These are phyloP conservation scores for Malassezia equina DNA, from an alignment of 1,284 basidiomycete species.

Conservation along the genomic window DNA sequence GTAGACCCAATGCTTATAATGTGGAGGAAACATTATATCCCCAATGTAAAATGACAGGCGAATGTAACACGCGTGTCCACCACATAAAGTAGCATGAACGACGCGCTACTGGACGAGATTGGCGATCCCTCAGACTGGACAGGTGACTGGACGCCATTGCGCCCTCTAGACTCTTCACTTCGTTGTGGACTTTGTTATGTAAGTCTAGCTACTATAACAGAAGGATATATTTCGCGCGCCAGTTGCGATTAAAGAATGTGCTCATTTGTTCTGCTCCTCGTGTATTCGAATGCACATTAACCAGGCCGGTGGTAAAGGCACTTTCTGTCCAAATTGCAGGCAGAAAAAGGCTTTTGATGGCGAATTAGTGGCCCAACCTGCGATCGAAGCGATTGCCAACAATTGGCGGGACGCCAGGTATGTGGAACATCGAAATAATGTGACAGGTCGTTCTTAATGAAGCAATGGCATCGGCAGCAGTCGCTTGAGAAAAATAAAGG, in stretches of 20 bases:
- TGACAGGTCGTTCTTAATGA: constrained; percentile 2
- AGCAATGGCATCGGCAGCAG: neutral
- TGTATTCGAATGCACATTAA: constrained; percentile 45
- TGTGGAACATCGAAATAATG: neutral
- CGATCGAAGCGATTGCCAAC: constrained; percentile 32
- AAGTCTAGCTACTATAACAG: neutral
- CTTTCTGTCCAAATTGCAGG: constrained; percentile 42
- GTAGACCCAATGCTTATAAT: neutral
- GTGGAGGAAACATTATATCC: neutral
- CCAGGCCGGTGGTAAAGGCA: constrained; percentile 30
- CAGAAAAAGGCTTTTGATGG: constrained; percentile 41
- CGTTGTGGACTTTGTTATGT: constrained; percentile 42
- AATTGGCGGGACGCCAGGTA: constrained; percentile 27
- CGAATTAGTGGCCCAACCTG: constrained; percentile 32
- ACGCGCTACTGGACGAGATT: constrained; percentile 23
- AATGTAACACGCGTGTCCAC: neutral
- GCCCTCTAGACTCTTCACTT: constrained; percentile 29
- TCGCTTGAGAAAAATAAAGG: neutral
- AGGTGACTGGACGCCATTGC: constrained; percentile 22
- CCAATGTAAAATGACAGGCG: neutral
- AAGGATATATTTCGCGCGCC: constrained; percentile 41
- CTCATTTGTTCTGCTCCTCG: constrained; percentile 39
- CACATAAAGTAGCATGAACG: constrained; percentile 8
- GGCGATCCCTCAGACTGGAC: constrained; percentile 43
- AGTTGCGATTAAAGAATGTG: constrained; percentile 36